Conservation (phyloP, 2,329 filamentous ascomycete species). For the Pseudocercospora pini-densiflorae region DNA sequence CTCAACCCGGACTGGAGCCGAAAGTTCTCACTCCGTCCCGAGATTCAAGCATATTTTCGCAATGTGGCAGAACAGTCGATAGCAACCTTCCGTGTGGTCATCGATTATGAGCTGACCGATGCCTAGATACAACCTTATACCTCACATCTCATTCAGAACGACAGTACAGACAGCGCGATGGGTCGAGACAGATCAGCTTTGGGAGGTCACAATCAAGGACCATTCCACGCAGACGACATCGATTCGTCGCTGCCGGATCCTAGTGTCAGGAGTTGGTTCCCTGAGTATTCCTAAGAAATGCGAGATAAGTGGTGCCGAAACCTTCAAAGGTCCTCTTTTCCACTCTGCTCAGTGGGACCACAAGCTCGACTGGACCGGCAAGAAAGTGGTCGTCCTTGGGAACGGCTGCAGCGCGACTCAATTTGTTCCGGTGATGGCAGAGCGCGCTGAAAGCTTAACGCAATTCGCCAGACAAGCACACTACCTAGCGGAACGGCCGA, state of each 20-base stretch:
- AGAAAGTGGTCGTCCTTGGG: slow-evolving; percentile 46
- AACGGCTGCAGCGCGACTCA: slow-evolving; percentile 56
- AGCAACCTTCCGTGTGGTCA: slow-evolving; percentile 1
- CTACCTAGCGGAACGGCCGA: slow-evolving; percentile 53
- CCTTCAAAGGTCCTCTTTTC: slow-evolving; percentile 44
- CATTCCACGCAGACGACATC: slow-evolving; percentile 29
- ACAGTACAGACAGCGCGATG: slow-evolving; percentile 35
- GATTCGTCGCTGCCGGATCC: slow-evolving; percentile 28
- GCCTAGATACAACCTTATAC: slow-evolving; percentile 29
- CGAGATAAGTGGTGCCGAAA: slow-evolving; percentile 37
- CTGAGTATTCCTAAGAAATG: slow-evolving; percentile 35
- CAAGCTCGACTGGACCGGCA: slow-evolving; percentile 43
- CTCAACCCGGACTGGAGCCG: slow-evolving; percentile 39
- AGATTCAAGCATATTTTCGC: slow-evolving; percentile 38
- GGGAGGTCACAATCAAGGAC: slow-evolving; percentile 35
- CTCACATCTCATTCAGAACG: slow-evolving; percentile 32
- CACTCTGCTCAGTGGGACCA: slow-evolving; percentile 51
- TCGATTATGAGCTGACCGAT: background rate
- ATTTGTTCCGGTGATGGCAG: slow-evolving; percentile 52
- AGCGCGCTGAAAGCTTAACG: slow-evolving; percentile 46
- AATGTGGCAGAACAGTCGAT: slow-evolving; percentile 26
- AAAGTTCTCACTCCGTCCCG: slow-evolving; percentile 34
- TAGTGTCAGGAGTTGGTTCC: slow-evolving; percentile 38
- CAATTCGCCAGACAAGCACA: slow-evolving; percentile 59
- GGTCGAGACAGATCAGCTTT: slow-evolving; percentile 32